Base-by-base conservation (phyloP, 257 asterid genomes). In the Henckelia pumila region DNA sequence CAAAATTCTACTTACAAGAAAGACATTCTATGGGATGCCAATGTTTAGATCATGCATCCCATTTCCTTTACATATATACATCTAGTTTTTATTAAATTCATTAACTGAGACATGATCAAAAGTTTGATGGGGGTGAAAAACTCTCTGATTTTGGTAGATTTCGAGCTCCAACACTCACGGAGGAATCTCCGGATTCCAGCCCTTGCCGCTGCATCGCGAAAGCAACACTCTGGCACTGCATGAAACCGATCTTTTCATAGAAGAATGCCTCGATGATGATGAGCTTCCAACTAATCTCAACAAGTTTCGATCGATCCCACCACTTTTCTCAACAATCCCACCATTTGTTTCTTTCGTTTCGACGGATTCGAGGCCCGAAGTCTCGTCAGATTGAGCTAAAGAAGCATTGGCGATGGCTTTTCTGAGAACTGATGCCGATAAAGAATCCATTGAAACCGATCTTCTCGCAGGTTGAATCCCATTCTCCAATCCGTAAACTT, bases 401-500 rank as follows among this genome's bases (percentile, higher is more conserved):
- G 58, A 65, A 63, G 74, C 84, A 58, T 73, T 52, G 2, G 63
- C 68, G 1, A 80, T 59, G 5, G 73, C 83, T 30, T 72, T 37
- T 52, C 73, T 74, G 57, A 81, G 55, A 73, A 61, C 53, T 0
- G 76, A 69, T 0, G 83, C 84, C n/a, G 92, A 72, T 20, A 78
- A 24, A 16, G 76, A 72, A 70, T 83, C 92, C 82, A 83, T 8
- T 0, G 92, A 86, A 21, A 81, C 84, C 7, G 95, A 81, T 79
- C 94, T 81, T 73, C 94, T 80, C 61, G 70, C 17, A 0, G 76
- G 71, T 13, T 70, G 75, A 47, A 81, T 9, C 80, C 75, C 89
- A 64, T 64, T 72, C 1, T 35, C 32, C 28, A 47, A 73, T 47
- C 25, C 61, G 20, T 47, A 57, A 49, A 61, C 68, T 55, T 50